These are phyloP conservation scores for Magnaporthiopsis incrustans DNA, from an alignment of 2,329 filamentous ascomycete genomes.

Conservation along the genomic window DNA sequence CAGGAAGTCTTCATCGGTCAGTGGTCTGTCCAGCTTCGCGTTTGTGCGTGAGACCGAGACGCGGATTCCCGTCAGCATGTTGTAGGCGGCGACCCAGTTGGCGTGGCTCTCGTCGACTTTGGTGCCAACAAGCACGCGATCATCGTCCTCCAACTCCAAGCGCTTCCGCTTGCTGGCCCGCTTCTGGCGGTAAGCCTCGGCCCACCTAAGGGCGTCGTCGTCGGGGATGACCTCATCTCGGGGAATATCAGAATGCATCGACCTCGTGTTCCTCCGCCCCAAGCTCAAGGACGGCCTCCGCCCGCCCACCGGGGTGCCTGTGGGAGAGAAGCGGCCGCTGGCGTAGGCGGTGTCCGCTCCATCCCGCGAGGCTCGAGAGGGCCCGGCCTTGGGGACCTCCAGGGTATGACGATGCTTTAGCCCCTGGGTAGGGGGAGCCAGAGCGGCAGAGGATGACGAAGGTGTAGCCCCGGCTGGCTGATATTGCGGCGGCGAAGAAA, in stretches of 20 bases:
- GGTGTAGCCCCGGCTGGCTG: constrained; percentile 29
- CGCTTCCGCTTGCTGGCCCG: constrained; percentile 77
- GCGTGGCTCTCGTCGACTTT: constrained; percentile 97
- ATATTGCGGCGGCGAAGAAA: constrained; percentile 57
- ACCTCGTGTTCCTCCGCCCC: constrained; percentile 72
- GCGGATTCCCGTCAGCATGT: constrained; percentile 98
- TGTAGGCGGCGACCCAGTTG: constrained; percentile 97
- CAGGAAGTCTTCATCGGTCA: constrained; percentile 88
- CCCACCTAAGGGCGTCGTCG: constrained; percentile 86
- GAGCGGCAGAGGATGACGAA: constrained; percentile 38
- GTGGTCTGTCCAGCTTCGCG: constrained; percentile 84
- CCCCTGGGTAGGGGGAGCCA: constrained; percentile 40
- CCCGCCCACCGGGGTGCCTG: constrained; percentile 45
- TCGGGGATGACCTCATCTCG: constrained; percentile 79
- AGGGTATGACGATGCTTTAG: constrained; percentile 80
- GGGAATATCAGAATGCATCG: constrained; percentile 74
- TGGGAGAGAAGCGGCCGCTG: constrained; percentile 76
- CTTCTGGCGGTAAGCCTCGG: constrained; percentile 87
- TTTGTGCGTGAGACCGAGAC: constrained; percentile 95
- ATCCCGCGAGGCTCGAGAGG: constrained; percentile 66
- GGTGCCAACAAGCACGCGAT: constrained; percentile 88
- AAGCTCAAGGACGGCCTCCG: constrained; percentile 79
- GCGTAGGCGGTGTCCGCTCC: constrained; percentile 57
- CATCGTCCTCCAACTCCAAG: constrained; percentile 83
- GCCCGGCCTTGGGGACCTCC: constrained; percentile 66